Conservation (phyloP, 2,329 filamentous ascomycete genomes). For the Ceratocystis colombiana region DNA sequence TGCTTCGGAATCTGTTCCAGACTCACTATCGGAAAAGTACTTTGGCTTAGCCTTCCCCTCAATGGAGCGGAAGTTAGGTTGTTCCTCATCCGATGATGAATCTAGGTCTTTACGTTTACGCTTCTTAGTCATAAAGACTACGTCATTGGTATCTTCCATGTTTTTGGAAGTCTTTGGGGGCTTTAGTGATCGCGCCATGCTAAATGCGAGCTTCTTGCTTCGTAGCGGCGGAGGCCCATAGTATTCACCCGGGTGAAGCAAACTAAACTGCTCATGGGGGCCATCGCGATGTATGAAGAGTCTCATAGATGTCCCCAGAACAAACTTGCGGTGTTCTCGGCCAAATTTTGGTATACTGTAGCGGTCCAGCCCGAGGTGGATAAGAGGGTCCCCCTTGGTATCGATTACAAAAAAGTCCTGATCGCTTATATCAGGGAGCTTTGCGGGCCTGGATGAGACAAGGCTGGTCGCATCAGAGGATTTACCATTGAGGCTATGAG, state of each 20-base stretch:
- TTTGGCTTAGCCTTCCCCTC: conserved; percentile 49
- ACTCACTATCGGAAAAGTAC: conserved; percentile 40
- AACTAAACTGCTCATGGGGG: conserved; percentile 46
- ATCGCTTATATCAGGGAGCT: conserved; percentile 25
- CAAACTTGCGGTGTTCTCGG: conserved; percentile 55
- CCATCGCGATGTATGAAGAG: conserved; percentile 58
- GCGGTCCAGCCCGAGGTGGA: conserved; percentile 63
- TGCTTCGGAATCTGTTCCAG: conserved; percentile 25
- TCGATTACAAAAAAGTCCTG: conserved; percentile 52
- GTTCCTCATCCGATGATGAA: conserved; percentile 38
- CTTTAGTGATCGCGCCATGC: conserved; percentile 17
- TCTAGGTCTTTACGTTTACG: conserved; percentile 29
- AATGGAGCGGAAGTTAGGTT: conserved; percentile 55
- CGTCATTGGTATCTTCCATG: conserved; percentile 34
- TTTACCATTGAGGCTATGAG: not conserved
- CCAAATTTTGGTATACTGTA: conserved; percentile 62
- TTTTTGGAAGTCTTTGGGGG: not conserved
- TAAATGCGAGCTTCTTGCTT: conserved; percentile 23
- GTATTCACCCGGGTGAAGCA: conserved; percentile 38
- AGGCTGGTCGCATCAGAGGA: not conserved
- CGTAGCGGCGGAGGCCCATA: conserved; percentile 18
- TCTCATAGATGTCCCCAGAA: conserved; percentile 55
- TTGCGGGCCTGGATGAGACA: not conserved
- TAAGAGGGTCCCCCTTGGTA: conserved; percentile 64
- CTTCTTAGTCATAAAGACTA: conserved; percentile 28